Base-by-base conservation (phyloP, 1,284 basidiomycete genomes). In the Tilletia setariae region DNA sequence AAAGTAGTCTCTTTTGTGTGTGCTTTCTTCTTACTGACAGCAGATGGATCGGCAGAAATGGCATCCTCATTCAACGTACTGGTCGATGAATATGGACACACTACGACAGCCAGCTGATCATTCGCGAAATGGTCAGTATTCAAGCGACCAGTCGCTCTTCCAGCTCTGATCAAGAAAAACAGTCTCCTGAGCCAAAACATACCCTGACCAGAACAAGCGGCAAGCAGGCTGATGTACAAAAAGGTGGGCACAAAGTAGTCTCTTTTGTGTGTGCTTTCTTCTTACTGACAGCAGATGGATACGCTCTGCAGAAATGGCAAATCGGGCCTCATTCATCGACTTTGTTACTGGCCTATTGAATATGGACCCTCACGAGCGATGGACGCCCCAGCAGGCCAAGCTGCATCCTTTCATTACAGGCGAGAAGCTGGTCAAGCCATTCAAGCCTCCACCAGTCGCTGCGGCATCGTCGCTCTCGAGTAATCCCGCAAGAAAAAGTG, bases 351-450 rank as follows among this genome's bases (percentile, higher is more conserved):
- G 95, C 21, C 85, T 98, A 47, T 86, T 99, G 69, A 91, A 96
- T 83, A 86, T 98, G 85, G 93, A 98, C 80, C 95, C 96, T 19
- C 89, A 94, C 69, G 90, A 93, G 77, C 87, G 95, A 70, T 99
- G 95, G 96, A 91, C 94, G 9, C 95, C 96, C 32, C 93, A 97
- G 81, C 94, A 98, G 84, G 95, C 95, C 46, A 88, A 91, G 69
- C 86, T 92, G 81, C 96, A 98, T 84, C 95, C 95, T 2, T 99
- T 98, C 84, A 97, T 99, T 78, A 96, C 94, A 11, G 94, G 95
- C 67, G 95, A 98, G 84, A 94, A 93, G 83, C 96, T 90, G 51
- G 75, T 72, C 47, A 75, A 80, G 63, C 82, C 83, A 0, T 83
- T 82, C 75, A 80, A 79, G 21, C 83, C 84, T 42, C 77, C 79